Base-by-base conservation (phyloP, 1,284 basidiomycete genomes). In the Trichosporon inkin region DNA sequence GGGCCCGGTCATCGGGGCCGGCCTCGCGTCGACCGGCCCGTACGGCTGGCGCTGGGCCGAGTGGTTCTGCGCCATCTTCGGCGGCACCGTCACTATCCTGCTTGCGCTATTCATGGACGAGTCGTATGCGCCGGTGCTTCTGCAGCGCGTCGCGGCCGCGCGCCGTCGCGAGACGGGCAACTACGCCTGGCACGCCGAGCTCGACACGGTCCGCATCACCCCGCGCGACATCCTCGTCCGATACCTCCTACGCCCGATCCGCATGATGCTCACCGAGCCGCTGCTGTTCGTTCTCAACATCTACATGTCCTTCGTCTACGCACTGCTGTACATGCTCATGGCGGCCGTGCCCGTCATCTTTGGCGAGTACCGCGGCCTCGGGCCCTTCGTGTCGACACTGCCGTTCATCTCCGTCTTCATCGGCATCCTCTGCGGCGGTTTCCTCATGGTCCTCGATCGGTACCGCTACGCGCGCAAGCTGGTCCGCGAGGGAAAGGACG, bases 281-380 rank as follows among this genome's bases (percentile, higher is more conserved):
- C 62, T 67, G 56, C 66, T 67, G 7, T 53, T 64, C 39, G 66
- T 64, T 17, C 55, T 66, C 52, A 63, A 61, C 16, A 47, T 64
- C 39, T 67, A 66, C 62, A 67, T 67, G 64, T 56, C 57, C 28
- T 67, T 67, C 13, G 66, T 66, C 19, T 67, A 67, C 53, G 58
- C 60, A 8, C 64, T 67, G 20, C 64, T 67, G 19, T 67, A 67
- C 64, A 67, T 67, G 62, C 64, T 67, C 52, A 66, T 66, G 64
- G 55, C 64, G 8, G 66, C 66, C 2, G 17, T 66, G 4, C 66
- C 66, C 4, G 40, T 67, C 61, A 66, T 67, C 39, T 67, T 55
- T 55, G 61, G 58, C 52, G 66, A 67, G 62, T 51, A 59, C 39
- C 60, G 66, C 19, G 66, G 66, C 36, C 37, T 61, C 39, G 39